Conservation (phyloP, 1,139 yeast species). For the Candida sp. region DNA sequence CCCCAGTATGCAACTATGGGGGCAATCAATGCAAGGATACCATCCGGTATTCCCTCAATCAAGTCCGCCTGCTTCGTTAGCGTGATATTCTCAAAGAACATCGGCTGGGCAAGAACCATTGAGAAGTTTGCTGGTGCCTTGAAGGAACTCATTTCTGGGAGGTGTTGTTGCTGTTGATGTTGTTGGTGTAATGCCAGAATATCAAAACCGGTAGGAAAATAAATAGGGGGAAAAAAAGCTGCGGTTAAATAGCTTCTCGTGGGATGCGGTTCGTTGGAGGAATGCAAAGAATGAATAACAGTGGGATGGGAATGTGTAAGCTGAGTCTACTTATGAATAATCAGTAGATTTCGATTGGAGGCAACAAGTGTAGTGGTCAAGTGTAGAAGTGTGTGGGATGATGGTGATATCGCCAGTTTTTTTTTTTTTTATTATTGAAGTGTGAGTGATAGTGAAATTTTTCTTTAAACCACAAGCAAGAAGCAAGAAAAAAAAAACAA, state of each 20-base stretch:
- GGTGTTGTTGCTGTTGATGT: not conserved
- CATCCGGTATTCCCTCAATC: conserved; percentile 67
- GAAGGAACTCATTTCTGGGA: conserved; percentile 10
- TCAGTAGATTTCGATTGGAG: conserved; percentile 1
- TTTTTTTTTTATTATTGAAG: not conserved
- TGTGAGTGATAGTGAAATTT: not conserved
- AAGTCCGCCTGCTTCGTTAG: conserved; percentile 13
- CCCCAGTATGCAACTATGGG: conserved; percentile 90
- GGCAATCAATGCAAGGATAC: conserved; percentile 66
- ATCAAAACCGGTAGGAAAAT: not conserved
- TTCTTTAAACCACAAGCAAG: not conserved
- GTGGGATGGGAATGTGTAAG: not conserved
- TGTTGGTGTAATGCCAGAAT: not conserved
- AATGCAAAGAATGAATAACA: not conserved
- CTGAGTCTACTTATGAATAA: not conserved
- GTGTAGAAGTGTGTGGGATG: not conserved
- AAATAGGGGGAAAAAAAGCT: not conserved
- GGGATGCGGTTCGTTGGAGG: not conserved
- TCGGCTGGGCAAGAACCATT: conserved; percentile 15
- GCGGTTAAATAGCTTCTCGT: not conserved
- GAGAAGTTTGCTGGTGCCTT: conserved; percentile 17
- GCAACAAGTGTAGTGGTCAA: not conserved
- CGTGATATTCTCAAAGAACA: conserved; percentile 10
- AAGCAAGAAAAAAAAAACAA: not conserved
- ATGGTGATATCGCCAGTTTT: conserved; percentile 1